Conservation (phyloP, 2,329 filamentous ascomycete genomes). For the Colletotrichum tofieldiae region DNA sequence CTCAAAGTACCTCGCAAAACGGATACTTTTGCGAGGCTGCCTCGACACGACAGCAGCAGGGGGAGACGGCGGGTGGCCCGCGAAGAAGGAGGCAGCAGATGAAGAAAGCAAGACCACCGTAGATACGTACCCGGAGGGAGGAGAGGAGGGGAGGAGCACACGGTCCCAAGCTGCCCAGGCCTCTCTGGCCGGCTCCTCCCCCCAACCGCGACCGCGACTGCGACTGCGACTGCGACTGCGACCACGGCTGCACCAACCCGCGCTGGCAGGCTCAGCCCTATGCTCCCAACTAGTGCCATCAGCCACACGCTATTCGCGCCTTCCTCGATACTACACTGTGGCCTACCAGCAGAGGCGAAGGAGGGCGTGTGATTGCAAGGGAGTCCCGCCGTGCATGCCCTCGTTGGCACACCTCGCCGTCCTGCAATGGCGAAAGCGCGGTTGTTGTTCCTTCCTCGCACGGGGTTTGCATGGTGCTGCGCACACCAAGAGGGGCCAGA, state of each 20-base stretch:
- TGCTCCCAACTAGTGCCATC: constrained; percentile 30
- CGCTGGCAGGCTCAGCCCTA: constrained; percentile 41
- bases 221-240: not conserved
- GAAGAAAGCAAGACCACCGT: not conserved
- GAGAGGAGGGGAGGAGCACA: no score
- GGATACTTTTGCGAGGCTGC: not conserved
- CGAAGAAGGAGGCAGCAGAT: not conserved
- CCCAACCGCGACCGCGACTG: not conserved
- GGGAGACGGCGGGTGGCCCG: not conserved
- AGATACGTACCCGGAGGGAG: not conserved
- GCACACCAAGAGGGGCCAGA: not conserved
- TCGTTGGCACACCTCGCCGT: not conserved
- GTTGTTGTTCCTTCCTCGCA: constrained; percentile 1
- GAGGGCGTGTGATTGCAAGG: not conserved
- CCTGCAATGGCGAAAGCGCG: not conserved
- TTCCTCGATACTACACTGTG: not conserved
- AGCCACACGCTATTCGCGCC: constrained; percentile 21
- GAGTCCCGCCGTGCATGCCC: not conserved
- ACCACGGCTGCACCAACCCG: not conserved
- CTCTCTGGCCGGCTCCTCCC: not conserved
- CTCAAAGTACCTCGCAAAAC: not conserved
- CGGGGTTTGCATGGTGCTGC: not conserved
- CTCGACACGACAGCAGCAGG: not conserved
- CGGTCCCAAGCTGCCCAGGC: not conserved
- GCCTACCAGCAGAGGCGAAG: not conserved